Percentiles rank a stretch among this genome's conserved stretches.
phyloP scores from a whole-genome alignment of 2,329 filamentous ascomycete species.

The Talaromyces sp. region DNA sequence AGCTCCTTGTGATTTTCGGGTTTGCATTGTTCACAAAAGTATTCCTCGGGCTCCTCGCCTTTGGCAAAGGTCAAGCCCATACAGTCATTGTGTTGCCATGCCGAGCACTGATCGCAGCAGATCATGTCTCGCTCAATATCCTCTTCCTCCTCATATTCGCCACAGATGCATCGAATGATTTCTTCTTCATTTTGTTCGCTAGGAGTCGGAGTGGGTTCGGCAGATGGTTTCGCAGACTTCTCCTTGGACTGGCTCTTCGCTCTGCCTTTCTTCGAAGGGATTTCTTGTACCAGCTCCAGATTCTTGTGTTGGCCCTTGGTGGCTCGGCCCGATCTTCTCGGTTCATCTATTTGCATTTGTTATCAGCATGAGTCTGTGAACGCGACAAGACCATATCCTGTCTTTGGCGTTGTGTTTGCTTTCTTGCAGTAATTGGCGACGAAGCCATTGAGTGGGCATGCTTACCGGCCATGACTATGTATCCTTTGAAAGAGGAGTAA shows the following conservation, averaged over 20 bases:
- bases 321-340: conserved; percentile 87
- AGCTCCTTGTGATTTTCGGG: conserved; percentile 80
- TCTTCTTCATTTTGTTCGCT: conserved; percentile 60
- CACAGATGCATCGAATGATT: conserved; percentile 90
- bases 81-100: conserved; percentile 97
- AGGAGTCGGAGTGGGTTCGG: conserved; percentile 43
- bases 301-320: conserved; percentile 97
- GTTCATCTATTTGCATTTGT: conserved; percentile 62
- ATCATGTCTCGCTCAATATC: conserved; percentile 91
- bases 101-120: conserved; percentile 85
- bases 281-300: conserved; percentile 67
- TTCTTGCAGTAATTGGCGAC: conserved; percentile 12
- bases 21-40: conserved; percentile 87
- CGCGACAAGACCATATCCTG: conserved; percentile 6
- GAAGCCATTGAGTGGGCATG: conserved; percentile 47
- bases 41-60: conserved; percentile 73
- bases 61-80: conserved; percentile 79
- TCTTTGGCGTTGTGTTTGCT: background rate
- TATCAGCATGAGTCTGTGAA: conserved; percentile 30
- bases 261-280: conserved; percentile 46
- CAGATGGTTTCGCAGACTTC: conserved; percentile 46
- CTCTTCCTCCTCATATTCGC: conserved; percentile 78
- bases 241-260: conserved; percentile 47
- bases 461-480: conserved; percentile 60
- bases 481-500: conserved; percentile 18